Conservation (phyloP, 371 early-diverging fungal species). For the Apophysomyces sp. region DNA sequence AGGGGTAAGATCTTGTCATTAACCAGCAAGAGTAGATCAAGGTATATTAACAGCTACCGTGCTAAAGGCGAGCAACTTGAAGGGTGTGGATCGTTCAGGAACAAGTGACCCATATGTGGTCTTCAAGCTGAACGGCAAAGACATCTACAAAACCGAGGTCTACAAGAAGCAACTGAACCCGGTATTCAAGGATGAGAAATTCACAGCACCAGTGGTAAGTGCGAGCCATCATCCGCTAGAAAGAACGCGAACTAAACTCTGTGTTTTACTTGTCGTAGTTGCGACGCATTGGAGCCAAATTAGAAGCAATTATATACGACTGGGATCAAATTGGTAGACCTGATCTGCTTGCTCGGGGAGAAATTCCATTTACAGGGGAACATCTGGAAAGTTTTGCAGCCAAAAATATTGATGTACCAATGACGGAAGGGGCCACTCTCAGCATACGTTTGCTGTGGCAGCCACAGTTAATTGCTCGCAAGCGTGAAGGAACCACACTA, state of each 20-base stretch:
- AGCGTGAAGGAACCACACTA: constrained; percentile 22
- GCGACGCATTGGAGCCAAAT: constrained; percentile 38
- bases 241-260: neutral
- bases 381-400: constrained; percentile 20
- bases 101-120: constrained; percentile 77
- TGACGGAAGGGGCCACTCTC: constrained; percentile 13
- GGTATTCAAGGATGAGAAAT: constrained; percentile 65
- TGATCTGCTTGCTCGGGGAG: constrained; percentile 42
- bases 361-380: constrained; percentile 14
- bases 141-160: constrained; percentile 71
- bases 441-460: constrained; percentile 28
- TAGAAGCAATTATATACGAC: constrained; percentile 65
- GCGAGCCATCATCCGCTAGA: constrained; percentile 4
- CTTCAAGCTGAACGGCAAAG: constrained; percentile 67
- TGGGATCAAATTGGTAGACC: constrained; percentile 72
- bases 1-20: neutral
- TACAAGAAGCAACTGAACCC: constrained; percentile 79
- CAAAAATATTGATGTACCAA: constrained; percentile 10
- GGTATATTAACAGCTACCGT: constrained; percentile 24
- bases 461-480: constrained; percentile 28
- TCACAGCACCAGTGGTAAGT: constrained; percentile 59
- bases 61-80: constrained; percentile 34
- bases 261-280: constrained; percentile 11
- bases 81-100: constrained; percentile 49
- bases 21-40: constrained; percentile 17